Conservation (phyloP, 2,329 filamentous ascomycete genomes). For the Sarocladium strictum region DNA sequence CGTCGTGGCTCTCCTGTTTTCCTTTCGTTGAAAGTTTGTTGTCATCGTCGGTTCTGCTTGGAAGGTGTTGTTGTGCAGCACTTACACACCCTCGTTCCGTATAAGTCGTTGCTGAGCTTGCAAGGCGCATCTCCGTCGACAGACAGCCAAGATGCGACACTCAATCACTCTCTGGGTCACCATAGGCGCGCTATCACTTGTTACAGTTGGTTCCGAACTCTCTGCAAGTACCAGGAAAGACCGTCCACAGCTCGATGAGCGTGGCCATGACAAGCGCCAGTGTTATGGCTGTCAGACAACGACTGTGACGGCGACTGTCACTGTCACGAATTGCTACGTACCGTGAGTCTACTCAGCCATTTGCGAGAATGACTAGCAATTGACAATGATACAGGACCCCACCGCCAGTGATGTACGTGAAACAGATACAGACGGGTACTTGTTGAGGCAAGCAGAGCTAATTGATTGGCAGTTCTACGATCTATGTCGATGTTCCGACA, state of each 20-base stretch:
- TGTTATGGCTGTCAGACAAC: not conserved
- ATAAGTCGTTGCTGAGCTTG: not conserved
- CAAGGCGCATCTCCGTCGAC: not conserved
- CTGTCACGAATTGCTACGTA: not conserved
- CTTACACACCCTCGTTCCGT: conserved; percentile 1
- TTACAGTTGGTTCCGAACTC: not conserved
- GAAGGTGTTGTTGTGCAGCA: not conserved
- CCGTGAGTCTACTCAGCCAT: not conserved
- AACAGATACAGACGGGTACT: not conserved
- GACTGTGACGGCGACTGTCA: not conserved
- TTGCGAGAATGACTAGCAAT: not conserved
- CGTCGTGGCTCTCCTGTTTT: not conserved
- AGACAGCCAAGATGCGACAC: conserved; percentile 3
- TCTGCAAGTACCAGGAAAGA: not conserved
- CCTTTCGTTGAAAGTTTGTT: not conserved
- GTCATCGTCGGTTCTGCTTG: not conserved
- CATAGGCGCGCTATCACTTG: not conserved
- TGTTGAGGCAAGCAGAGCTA: no score
- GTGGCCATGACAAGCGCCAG: not conserved
- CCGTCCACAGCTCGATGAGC: not conserved
- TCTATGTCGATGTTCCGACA: not conserved
- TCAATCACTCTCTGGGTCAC: not conserved
- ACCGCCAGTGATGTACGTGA: not conserved
- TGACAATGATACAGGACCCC: not conserved
- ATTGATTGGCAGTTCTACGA: not conserved